Evolutionary conservation across 1,139 yeast genomes (phyloP), one percentile per base, ranked within the genome.

Genomic region (Sugiyamaella xylanicola): DNA sequence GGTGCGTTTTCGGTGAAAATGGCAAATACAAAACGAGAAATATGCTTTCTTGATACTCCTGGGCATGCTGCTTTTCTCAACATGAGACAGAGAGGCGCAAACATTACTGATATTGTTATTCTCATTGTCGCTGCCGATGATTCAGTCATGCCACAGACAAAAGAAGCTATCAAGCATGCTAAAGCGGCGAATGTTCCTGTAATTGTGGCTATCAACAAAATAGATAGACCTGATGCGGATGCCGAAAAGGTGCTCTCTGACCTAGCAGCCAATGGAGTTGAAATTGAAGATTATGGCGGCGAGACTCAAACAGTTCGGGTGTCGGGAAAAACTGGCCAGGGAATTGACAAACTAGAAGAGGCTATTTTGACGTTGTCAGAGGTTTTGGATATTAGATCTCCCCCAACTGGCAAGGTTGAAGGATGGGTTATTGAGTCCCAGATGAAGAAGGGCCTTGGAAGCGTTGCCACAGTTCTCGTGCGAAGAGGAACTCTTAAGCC

Each of bases 121-220:
- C 77, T 93, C 58, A 98, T 93, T 8, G 97, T 93, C n/a, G 97
- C 99, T 0, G 96, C 96, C 0, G 98, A 93, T 71, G 99, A 93
- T 72, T 88, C 97, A 0, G 95, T 95, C 21, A 93, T 87, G 95
- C 98, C 99, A 0, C 99, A 93, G 68, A 95, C 99, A 0, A 79
- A 85, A 44, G 99, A 93, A 71, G 98, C 99, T 1, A 90, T 93
- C 56, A 90, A 88, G 65, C 99, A 95, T 70, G 93, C 96, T 9
- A 86, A 87, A 63, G 83, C 82, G 54, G 84, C 93, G 0, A 88
- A 89, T 0, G 95, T 89, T 21, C 95, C 95, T 0, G 78, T 92
- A 61, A 86, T 93, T 58, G 96, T 93, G 2, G 98, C 98, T 1
- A 81, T 95, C 51, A 93, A 95, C 65, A 93, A 93, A 71, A 87